Conservation (phyloP, 192 early-diverging fungal species). For the Linnemannia hyalina region DNA sequence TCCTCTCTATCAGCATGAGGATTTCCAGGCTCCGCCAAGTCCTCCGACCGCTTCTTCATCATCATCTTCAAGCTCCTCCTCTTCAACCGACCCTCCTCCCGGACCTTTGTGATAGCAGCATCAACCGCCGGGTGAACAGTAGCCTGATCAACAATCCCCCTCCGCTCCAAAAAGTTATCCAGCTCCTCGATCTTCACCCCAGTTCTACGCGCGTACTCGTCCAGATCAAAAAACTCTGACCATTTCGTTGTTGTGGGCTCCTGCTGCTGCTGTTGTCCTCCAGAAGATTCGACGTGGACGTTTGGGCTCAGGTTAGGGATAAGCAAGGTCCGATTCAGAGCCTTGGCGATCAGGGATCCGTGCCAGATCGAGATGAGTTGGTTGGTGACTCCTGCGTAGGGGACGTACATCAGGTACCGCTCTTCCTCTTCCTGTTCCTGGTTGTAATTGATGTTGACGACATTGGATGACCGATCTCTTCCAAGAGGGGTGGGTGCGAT, state of each 20-base stretch:
- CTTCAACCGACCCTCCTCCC: background rate
- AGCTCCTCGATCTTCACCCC: slow-evolving; percentile 37
- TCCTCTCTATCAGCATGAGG: background rate
- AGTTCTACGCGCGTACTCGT: slow-evolving; percentile 13
- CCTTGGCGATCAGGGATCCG: slow-evolving; percentile 47
- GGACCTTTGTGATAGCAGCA: background rate
- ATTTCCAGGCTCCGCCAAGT: background rate
- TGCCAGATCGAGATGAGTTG: slow-evolving; percentile 54
- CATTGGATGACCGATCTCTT: background rate
- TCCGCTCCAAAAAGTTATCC: slow-evolving; percentile 27
- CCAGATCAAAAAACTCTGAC: slow-evolving; percentile 49
- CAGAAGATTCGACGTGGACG: slow-evolving; percentile 31
- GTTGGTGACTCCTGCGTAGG: slow-evolving; percentile 50
- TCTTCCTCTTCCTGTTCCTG: background rate
- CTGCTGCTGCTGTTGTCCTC: background rate
- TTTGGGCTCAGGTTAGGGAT: slow-evolving; percentile 49
- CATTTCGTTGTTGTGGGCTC: slow-evolving; percentile 33
- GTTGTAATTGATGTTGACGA: slow-evolving; percentile 4
- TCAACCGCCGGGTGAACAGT: background rate
- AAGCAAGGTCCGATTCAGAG: slow-evolving; percentile 45
- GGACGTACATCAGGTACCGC: slow-evolving; percentile 49
- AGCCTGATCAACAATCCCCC: slow-evolving; percentile 29
- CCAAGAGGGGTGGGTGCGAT: background rate
- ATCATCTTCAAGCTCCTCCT: slow-evolving; percentile 9
- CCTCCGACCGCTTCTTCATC: slow-evolving; percentile 1